Conservation (phyloP, 2,329 filamentous ascomycete species). For the Pseudogymnoascus sp. region DNA sequence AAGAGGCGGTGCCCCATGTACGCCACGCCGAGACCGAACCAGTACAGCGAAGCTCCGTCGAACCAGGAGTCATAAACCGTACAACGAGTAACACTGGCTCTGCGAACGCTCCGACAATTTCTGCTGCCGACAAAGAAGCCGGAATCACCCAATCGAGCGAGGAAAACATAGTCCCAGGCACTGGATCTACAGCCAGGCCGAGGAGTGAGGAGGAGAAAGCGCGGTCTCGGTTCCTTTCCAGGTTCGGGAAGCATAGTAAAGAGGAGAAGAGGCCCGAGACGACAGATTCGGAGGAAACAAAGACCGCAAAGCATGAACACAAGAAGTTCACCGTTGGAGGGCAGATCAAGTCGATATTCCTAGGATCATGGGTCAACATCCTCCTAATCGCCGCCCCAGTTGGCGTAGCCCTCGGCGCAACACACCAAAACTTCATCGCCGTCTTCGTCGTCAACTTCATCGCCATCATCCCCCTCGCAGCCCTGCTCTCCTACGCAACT, state of each 20-base stretch:
- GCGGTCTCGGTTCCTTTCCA: slow-evolving; percentile 16
- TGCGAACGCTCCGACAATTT: not conserved
- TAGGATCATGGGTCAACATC: slow-evolving; percentile 82
- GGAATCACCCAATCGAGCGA: not conserved
- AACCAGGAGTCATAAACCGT: not conserved
- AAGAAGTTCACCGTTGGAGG: slow-evolving; percentile 48
- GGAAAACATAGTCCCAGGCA: not conserved
- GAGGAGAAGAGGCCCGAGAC: not conserved
- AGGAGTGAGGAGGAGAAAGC: slow-evolving; percentile 16
- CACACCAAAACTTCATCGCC: slow-evolving; percentile 45
- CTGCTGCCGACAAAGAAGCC: not conserved
- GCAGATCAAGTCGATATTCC: slow-evolving; percentile 65
- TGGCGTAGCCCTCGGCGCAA: slow-evolving; percentile 63
- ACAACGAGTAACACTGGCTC: not conserved
- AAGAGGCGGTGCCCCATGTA: not conserved
- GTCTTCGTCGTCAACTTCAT: slow-evolving; percentile 89
- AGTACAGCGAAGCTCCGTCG: not conserved
- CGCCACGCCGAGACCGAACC: not conserved
- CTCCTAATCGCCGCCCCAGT: slow-evolving; percentile 69
- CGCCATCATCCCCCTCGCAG: slow-evolving; percentile 83
- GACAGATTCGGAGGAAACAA: slow-evolving; percentile 15
- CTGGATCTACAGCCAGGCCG: not conserved
- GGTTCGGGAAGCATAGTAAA: slow-evolving; percentile 16
- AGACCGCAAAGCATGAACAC: slow-evolving; percentile 33
- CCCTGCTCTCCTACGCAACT: slow-evolving; percentile 78